phyloP scores from a whole-genome alignment of 2,329 filamentous ascomycete genomes.

The Teratosphaeria zuluensis region DNA sequence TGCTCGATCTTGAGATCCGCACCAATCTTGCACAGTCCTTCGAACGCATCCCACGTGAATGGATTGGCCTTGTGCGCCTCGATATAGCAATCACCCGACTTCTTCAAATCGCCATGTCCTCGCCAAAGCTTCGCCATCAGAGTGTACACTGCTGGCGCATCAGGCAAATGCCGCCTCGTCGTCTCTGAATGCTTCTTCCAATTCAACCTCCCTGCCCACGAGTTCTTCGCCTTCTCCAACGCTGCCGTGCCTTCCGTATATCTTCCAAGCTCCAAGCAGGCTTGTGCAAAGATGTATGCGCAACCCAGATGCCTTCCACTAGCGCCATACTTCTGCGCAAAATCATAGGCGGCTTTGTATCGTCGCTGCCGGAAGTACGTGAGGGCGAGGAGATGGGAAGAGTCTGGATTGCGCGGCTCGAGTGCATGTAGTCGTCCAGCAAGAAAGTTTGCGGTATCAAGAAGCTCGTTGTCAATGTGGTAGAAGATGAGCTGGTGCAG shows the following conservation, averaged over 20 bases:
- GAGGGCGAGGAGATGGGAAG: constrained; percentile 71
- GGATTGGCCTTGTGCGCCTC: constrained; percentile 83
- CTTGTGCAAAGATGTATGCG: constrained; percentile 82
- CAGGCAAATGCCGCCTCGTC: constrained; percentile 63
- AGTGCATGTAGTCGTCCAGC: constrained; percentile 77
- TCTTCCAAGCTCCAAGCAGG: constrained; percentile 69
- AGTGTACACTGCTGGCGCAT: constrained; percentile 74
- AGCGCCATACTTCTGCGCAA: constrained; percentile 60
- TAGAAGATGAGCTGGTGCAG: constrained; percentile 59
- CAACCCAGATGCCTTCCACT: constrained; percentile 74
- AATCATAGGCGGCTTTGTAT: constrained; percentile 75
- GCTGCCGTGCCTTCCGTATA: constrained; percentile 73
- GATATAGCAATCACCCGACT: constrained; percentile 77
- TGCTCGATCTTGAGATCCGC: constrained; percentile 72
- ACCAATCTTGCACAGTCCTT: constrained; percentile 72
- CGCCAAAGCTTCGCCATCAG: constrained; percentile 81
- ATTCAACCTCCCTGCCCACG: constrained; percentile 66
- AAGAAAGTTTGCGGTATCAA: constrained; percentile 88
- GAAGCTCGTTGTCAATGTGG: constrained; percentile 78
- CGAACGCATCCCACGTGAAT: constrained; percentile 97
- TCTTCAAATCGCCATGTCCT: constrained; percentile 68
- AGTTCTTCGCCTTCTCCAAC: constrained; percentile 68
- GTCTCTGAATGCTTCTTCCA: constrained; percentile 72
- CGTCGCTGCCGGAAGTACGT: constrained; percentile 78
- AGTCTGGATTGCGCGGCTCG: constrained; percentile 71